These are phyloP conservation scores for Penicillium sp. DNA, from an alignment of 2,329 filamentous ascomycete species.

Conservation along the genomic window DNA sequence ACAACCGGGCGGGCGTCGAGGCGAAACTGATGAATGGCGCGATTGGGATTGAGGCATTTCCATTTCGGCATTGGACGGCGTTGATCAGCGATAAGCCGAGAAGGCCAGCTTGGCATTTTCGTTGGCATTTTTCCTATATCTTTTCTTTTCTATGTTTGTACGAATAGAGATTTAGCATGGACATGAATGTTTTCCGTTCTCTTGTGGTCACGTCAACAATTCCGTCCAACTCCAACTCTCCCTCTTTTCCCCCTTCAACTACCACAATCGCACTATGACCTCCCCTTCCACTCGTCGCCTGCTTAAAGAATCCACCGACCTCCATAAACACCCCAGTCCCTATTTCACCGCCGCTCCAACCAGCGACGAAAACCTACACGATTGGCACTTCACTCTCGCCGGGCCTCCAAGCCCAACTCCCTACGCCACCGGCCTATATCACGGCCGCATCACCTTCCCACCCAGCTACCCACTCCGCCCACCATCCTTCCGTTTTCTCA, in stretches of 20 bases:
- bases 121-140: background rate
- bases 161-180: too few relatives aligned
- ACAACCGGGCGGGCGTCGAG: constrained; percentile 4
- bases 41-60: constrained; percentile 34
- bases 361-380: constrained; percentile 83
- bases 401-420: constrained; percentile 73
- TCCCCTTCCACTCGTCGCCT: constrained; percentile 36
- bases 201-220: too few relatives aligned
- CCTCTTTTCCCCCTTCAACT: background rate
- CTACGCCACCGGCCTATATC: constrained; percentile 80
- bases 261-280: constrained; percentile 14
- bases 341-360: constrained; percentile 77
- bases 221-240: background rate
- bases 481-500: constrained; percentile 91
- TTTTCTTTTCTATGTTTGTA: too few relatives aligned
- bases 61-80: constrained; percentile 8
- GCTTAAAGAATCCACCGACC: constrained; percentile 81
- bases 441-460: constrained; percentile 88
- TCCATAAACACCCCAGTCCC: constrained; percentile 69
- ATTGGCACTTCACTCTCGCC: constrained; percentile 98
- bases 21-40: constrained; percentile 35
- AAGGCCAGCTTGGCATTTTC: constrained; percentile 10
- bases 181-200: too few relatives aligned
- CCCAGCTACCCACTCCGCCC: constrained; percentile 85
- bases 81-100: constrained; percentile 7